phyloP scores from a whole-genome alignment of 2,329 filamentous ascomycete genomes.

The Aspergillus aculeatinus region DNA sequence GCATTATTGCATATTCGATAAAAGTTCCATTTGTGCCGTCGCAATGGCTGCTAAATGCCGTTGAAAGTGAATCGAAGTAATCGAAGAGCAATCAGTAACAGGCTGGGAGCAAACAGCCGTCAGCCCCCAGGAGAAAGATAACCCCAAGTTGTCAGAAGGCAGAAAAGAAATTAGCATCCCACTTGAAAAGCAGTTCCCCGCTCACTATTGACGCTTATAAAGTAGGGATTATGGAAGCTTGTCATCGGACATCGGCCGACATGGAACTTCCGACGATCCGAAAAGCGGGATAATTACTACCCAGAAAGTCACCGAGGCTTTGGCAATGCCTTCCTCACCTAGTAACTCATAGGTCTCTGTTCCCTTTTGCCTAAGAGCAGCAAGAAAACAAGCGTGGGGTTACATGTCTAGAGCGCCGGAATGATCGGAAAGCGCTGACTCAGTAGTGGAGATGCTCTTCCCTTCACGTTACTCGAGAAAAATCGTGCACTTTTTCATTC shows the following conservation, averaged over 20 bases:
- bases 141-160: not conserved
- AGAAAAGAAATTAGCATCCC: not conserved
- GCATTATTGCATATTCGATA: not conserved
- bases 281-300: not conserved
- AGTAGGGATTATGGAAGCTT: not conserved
- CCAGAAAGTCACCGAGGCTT: not conserved
- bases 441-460: too few species aligned
- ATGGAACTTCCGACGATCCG: slow-evolving; percentile 8
- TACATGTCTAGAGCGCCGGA: too few species aligned
- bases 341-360: not conserved
- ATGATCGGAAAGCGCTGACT: too few species aligned
- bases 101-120: not conserved
- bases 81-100: not conserved
- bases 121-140: not conserved
- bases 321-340: not conserved
- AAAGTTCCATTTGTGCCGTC: not conserved
- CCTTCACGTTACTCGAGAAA: too few species aligned
- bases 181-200: not conserved
- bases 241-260: slow-evolving; percentile 6
- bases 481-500: too few species aligned
- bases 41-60: not conserved
- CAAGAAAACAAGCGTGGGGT: too few species aligned
- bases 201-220: not conserved
- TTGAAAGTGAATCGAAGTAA: not conserved
- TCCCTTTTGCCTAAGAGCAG: not conserved